Conservation (phyloP, 208 protist genomes). For the Trypanosoma brucei region DNA sequence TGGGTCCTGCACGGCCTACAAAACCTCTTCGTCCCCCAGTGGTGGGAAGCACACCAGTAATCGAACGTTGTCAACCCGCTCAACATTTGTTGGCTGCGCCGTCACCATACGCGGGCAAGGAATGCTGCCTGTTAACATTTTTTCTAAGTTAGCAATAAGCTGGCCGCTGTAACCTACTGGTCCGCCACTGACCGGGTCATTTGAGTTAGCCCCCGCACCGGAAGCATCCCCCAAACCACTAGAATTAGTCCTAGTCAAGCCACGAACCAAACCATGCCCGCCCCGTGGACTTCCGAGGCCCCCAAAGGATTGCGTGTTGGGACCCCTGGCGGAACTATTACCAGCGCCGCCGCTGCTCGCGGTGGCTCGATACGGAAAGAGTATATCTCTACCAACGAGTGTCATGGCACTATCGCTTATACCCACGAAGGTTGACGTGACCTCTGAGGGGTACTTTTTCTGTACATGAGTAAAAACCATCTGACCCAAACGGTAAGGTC, state of each 20-base stretch:
- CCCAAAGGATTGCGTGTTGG: no score
- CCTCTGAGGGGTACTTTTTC: slow-evolving; percentile 1
- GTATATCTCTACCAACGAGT: slow-evolving; percentile 56
- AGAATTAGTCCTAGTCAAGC: not conserved
- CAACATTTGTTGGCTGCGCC: slow-evolving; percentile 17
- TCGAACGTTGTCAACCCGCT: slow-evolving; percentile 24
- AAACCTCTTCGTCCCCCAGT: not conserved
- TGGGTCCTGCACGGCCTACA: no score
- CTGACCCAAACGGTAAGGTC: slow-evolving; percentile 55
- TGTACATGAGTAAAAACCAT: slow-evolving; percentile 34
- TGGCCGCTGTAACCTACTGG: not conserved
- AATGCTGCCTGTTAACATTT: slow-evolving; percentile 15
- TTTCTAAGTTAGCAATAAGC: slow-evolving; percentile 13
- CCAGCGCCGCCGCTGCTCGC: slow-evolving; percentile 3
- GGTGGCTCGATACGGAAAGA: slow-evolving; percentile 50
- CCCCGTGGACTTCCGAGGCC: no score
- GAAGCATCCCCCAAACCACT: not conserved
- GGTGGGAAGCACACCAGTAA: slow-evolving; percentile 22
- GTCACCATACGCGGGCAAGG: slow-evolving; percentile 12
- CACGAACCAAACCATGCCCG: no score
- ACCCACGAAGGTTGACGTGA: slow-evolving; percentile 24
- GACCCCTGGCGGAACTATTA: not conserved
- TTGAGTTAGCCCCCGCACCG: not conserved
- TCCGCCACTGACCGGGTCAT: not conserved
- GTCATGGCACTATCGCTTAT: slow-evolving; percentile 62